These are phyloP conservation scores for Tylopilus plumbeoviolaceoides DNA, from an alignment of 768 basidiomycete genomes.

Conservation along the genomic window DNA sequence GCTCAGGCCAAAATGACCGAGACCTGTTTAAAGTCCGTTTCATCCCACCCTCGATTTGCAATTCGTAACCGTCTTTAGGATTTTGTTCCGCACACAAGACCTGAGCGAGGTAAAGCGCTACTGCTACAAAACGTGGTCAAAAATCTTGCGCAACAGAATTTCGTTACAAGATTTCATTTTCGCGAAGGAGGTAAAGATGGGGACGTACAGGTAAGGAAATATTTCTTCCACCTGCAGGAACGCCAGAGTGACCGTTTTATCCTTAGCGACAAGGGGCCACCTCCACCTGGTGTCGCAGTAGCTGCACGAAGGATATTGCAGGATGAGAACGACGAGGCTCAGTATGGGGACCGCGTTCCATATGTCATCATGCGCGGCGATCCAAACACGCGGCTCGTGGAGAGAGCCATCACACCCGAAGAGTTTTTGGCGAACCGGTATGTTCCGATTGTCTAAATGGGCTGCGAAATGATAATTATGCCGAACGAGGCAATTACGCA, in stretches of 20 bases:
- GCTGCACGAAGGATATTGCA: constrained; percentile 69
- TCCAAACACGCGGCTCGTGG: constrained; percentile 61
- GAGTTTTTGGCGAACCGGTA: constrained; percentile 66
- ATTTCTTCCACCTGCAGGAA: not conserved
- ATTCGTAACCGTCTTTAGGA: constrained; percentile 40
- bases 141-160: constrained; percentile 73
- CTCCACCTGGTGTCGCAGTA: constrained; percentile 89
- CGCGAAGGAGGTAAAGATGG: constrained; percentile 90
- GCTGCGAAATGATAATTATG: too few relatives aligned
- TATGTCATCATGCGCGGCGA: constrained; percentile 78
- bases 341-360: constrained; percentile 91
- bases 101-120: constrained; percentile 87
- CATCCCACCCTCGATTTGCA: not conserved
- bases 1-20: constrained; percentile 95
- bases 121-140: constrained; percentile 79
- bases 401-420: constrained; percentile 70
- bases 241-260: not conserved
- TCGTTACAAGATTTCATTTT: constrained; percentile 94
- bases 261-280: constrained; percentile 71
- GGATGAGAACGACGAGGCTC: constrained; percentile 80
- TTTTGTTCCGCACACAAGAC: constrained; percentile 87
- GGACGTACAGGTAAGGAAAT: constrained; percentile 74
- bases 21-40: constrained; percentile 72
- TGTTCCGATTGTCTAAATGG: constrained; percentile 10
- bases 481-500: constrained; percentile 50